phyloP scores from a whole-genome alignment of 805 yeast species.

The Candida vaughaniae region DNA sequence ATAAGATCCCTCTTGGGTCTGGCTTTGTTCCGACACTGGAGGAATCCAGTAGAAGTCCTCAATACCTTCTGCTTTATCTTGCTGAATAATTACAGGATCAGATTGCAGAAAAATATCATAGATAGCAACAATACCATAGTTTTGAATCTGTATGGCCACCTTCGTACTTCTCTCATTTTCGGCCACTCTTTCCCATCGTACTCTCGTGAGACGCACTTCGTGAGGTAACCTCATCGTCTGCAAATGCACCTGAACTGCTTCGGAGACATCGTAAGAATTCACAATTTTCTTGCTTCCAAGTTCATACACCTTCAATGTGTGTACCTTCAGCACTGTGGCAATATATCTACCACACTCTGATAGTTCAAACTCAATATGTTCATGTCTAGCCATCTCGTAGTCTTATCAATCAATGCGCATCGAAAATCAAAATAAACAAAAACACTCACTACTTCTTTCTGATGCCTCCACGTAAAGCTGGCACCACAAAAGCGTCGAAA shows the following conservation, averaged over 20 bases:
- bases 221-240: background rate
- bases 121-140: constrained; percentile 20
- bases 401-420: too few relatives aligned
- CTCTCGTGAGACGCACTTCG: background rate
- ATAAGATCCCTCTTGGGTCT: constrained; percentile 27
- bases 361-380: background rate
- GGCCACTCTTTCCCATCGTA: constrained; percentile 13
- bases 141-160: constrained; percentile 27
- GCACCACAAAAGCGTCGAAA: too few relatives aligned
- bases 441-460: too few relatives aligned
- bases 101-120: constrained; percentile 20
- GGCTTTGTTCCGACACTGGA: constrained; percentile 16
- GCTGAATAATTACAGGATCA: constrained; percentile 33
- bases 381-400: too few relatives aligned
- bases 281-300: constrained; percentile 1
- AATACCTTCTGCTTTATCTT: constrained; percentile 26
- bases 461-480: too few relatives aligned
- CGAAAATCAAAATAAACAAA: constrained; percentile 1
- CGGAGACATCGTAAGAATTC: constrained; percentile 10
- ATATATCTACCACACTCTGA: constrained; percentile 6
- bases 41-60: constrained; percentile 36
- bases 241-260: constrained; percentile 2
- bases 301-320: constrained; percentile 8
- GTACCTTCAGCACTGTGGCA: constrained; percentile 1
- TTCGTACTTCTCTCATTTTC: constrained; percentile 19